Evolutionary conservation across 169 alveolate genomes (phyloP), one percentile per base, ranked within the genome.

Genomic region (Plasmodium gonderi): DNA sequence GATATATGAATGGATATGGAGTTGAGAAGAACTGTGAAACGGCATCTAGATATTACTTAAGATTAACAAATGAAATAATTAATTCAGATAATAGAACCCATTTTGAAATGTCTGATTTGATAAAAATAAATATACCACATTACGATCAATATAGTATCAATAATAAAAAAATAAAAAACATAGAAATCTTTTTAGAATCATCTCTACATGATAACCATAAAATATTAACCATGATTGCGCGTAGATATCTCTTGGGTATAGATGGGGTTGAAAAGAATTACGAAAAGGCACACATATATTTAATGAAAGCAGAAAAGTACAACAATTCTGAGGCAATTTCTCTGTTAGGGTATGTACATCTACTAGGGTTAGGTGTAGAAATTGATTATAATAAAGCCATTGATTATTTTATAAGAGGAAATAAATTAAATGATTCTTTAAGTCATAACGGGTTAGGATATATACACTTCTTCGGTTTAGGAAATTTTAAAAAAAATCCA

Each of bases 381-480:
- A 74, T 38, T 9, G 49, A 85, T 64, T 69, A 85, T 51, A 47
- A 60, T 38, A 85, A 74, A 72, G 92, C 92, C 4, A 26, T 31
- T 3, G 85, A 85, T 47, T 74, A 85, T 85, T 85, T 85, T 74
- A 74, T 85, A 14, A 47, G 68, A 44, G 92, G 92, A 9, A 85
- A 85, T 20, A 85, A 85, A 74, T 74, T 85, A 51, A 85, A 85
- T n/a, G 92, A 85, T 54, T 49, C 92, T 11, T 54, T 85, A 44
- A 85, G 92, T 85, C 36, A 49, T 85, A 85, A 85, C 42, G 92
- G 92, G 29, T 51, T 85, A 51, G 92, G 92, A 8, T 85, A 85
- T 74, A 85, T 85, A 81, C 85, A 85, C 31, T 85, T 85, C 78
- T 85, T 85, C 31, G 92, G 85, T 1, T 85, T 85, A 45, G 92